Conservation (phyloP, 2,329 filamentous ascomycete genomes). For the Cercospora janseana region DNA sequence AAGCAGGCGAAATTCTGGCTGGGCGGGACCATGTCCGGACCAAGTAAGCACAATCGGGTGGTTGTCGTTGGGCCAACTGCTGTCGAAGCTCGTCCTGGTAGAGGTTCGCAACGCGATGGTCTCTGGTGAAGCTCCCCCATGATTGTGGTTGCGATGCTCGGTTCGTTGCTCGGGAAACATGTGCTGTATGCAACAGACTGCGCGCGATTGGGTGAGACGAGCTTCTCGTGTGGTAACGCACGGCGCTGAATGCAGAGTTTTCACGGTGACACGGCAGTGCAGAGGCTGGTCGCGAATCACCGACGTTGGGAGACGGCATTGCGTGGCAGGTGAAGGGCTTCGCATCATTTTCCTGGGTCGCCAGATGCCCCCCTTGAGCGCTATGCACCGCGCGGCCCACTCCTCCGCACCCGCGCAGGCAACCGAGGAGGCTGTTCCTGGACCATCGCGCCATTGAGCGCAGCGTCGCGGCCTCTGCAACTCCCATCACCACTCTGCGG, state of each 20-base stretch:
- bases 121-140: background rate
- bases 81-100: too few species aligned
- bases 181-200: background rate
- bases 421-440: background rate
- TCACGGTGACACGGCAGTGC: background rate
- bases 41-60: too few species aligned
- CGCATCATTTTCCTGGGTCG: background rate
- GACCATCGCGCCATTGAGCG: too few species aligned
- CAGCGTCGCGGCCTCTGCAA: too few species aligned
- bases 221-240: background rate
- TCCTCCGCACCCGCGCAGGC: background rate
- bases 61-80: too few species aligned
- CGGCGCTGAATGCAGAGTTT: background rate
- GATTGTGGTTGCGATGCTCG: background rate
- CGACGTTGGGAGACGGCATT: conserved; percentile 5
- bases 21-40: too few species aligned
- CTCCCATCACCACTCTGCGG: background rate
- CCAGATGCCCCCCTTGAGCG: background rate
- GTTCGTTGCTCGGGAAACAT: too few species aligned
- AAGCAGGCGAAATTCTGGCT: too few species aligned
- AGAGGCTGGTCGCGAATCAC: background rate
- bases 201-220: background rate
- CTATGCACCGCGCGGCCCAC: conserved; percentile 1
- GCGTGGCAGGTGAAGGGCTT: conserved; percentile 3
- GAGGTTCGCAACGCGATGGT: too few species aligned